phyloP scores from a whole-genome alignment of 75 land plant species.

The Pseudotsuga menziesii region DNA sequence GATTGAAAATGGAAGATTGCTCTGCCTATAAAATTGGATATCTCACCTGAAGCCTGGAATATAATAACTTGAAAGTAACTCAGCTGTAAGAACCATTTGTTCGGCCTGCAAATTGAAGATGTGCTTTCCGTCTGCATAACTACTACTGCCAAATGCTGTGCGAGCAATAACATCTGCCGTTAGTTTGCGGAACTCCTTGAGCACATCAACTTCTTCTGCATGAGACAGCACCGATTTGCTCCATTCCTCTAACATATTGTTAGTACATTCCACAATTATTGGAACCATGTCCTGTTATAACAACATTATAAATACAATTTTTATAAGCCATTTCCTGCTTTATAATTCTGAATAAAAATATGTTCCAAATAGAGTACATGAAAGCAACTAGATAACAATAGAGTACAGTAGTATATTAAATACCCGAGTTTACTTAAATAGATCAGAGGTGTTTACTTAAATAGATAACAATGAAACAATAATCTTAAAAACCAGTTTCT shows the following conservation, averaged over 20 bases:
- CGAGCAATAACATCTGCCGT: slow-evolving; percentile 40
- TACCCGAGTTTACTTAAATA: too few species aligned
- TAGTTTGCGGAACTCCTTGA: slow-evolving; percentile 13
- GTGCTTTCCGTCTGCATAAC: slow-evolving; percentile 30
- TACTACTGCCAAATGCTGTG: slow-evolving; percentile 46
- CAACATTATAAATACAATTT: too few species aligned
- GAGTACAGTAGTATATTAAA: too few species aligned
- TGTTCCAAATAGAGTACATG: too few species aligned
- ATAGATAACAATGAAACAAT: too few species aligned
- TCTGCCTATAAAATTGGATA: neutral
- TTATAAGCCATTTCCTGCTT: too few species aligned
- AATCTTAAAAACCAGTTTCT: too few species aligned
- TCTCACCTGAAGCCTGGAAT: slow-evolving; percentile 48
- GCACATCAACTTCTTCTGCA: slow-evolving; percentile 23
- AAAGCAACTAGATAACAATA: too few species aligned
- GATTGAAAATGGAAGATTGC: too few species aligned
- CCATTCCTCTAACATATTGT: slow-evolving; percentile 30
- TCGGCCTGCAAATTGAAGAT: slow-evolving; percentile 34
- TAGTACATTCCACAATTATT: slow-evolving; percentile 14
- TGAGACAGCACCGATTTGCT: neutral
- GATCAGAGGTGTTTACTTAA: too few species aligned
- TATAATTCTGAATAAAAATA: too few species aligned
- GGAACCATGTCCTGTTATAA: slow-evolving; percentile 33
- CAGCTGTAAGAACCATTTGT: slow-evolving; percentile 9
- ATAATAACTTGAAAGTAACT: slow-evolving; percentile 7